Base-by-base conservation (phyloP, 2,329 filamentous ascomycete species). In the Eurotiales sp. region DNA sequence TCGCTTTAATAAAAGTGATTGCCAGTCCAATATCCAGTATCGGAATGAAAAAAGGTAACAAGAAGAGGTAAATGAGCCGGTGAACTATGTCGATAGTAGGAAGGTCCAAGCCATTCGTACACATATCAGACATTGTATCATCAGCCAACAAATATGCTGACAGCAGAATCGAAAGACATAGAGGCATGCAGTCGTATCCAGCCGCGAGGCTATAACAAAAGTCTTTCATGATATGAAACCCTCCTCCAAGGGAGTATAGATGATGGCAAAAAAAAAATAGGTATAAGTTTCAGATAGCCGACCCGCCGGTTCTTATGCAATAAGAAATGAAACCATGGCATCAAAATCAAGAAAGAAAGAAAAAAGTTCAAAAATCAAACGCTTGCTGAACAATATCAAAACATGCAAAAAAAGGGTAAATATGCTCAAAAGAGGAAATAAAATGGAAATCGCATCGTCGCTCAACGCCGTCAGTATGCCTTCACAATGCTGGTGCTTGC, bases 391-490 rank as follows among this genome's bases (percentile, higher is more conserved):
- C 63, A 65, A 74, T 4, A 68, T 67, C 66, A 60, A 62, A 65
- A 61, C 25, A 27, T 10, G 25, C 25, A 66, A 65, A 60, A 57
- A 61, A 62, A 68, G 67, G 65, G 56, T 59, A 64, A 63, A 62
- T 59, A 63, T 60, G 64, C 56, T 61, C 73, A 71, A 71, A 67
- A 71, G 67, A 72, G 61, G 68, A 66, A 55, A 60, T 57, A 59
- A 64, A 71, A 65, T 68, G 68, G 68, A 70, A 73, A 68, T 46
- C 71, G 68, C 68, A 71, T 71, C 64, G 69, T 72, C 65, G 64
- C 67, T 60, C 72, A 45, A 80, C 77, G 76, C 78, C 77, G 73
- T 78, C 77, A 66, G 66, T 70, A 79, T 79, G 75, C 75, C 69
- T 67, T 66, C 50, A 62, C 66, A 72, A 51, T 71, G 73, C 71